phyloP scores from a whole-genome alignment of 2,329 filamentous ascomycete species.

The Dendrostoma leiphaemia region DNA sequence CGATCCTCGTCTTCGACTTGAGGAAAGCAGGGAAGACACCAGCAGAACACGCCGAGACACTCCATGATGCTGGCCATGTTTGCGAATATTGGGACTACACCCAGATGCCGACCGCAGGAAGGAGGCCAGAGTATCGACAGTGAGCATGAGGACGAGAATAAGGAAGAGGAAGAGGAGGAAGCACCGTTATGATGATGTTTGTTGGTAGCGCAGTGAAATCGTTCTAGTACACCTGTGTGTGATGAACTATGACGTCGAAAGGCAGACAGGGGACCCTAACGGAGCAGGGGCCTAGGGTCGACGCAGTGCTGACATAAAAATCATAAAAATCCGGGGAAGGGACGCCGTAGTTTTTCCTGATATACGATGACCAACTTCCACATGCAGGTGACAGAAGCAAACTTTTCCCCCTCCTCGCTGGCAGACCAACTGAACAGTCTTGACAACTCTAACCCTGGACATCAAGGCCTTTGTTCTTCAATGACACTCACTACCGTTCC shows the following conservation, averaged over 20 bases:
- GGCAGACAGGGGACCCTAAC: background rate
- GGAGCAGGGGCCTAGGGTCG: background rate
- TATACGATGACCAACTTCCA: too few relatives aligned
- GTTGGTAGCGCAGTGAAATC: background rate
- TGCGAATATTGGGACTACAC: background rate
- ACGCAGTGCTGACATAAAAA: background rate
- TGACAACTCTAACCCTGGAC: too few relatives aligned
- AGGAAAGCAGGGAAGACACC: slow-evolving; percentile 62
- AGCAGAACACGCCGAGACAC: slow-evolving; percentile 32
- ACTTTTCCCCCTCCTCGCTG: too few relatives aligned
- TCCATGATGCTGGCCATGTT: slow-evolving; percentile 16
- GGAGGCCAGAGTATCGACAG: background rate
- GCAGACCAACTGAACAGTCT: too few relatives aligned
- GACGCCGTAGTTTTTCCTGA: too few relatives aligned
- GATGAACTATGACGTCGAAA: background rate
- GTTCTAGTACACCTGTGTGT: background rate
- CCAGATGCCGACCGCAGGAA: background rate
- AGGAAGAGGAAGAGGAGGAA: background rate
- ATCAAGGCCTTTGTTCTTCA: too few relatives aligned
- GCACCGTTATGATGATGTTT: background rate
- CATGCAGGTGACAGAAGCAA: too few relatives aligned
- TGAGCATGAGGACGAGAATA: background rate
- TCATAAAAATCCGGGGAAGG: background rate
- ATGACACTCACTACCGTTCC: too few relatives aligned
- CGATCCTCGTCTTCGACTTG: slow-evolving; percentile 53